Conservation (phyloP, 148 eudicot genomes). For the Silene uniflora region DNA sequence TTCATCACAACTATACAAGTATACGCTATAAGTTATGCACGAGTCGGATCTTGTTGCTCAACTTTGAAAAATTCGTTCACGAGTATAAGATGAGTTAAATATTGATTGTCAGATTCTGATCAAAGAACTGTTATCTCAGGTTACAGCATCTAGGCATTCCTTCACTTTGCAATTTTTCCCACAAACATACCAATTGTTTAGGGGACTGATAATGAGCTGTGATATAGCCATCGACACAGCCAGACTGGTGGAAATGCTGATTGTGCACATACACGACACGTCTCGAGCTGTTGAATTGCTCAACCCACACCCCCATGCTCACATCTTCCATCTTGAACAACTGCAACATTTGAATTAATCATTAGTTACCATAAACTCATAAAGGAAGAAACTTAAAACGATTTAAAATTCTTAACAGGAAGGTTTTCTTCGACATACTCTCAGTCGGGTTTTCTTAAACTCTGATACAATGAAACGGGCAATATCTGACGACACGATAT, state of each 20-base stretch:
- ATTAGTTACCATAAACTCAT: neutral
- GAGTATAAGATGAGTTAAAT: conserved; percentile 3
- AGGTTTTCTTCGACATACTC: conserved; percentile 36
- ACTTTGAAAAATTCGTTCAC: conserved; percentile 9
- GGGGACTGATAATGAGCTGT: conserved; percentile 93
- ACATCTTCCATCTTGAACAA: conserved; percentile 96
- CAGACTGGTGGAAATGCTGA: conserved; percentile 61
- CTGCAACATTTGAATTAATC: conserved; percentile 31
- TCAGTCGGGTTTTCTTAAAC: conserved; percentile 53
- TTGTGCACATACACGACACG: conserved; percentile 66
- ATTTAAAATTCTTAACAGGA: neutral
- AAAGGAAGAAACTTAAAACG: neutral
- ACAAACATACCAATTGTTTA: conserved; percentile 62
- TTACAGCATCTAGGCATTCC: conserved; percentile 66
- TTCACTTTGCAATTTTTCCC: conserved; percentile 37
- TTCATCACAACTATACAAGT: conserved; percentile 27
- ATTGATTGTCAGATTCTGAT: neutral
- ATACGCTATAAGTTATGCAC: conserved; percentile 21
- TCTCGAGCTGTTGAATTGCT: conserved; percentile 54
- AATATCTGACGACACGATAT: conserved; percentile 61
- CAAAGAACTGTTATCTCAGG: conserved; percentile 39
- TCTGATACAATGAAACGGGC: conserved; percentile 52
- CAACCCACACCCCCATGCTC: conserved; percentile 96
- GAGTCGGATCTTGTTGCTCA: conserved; percentile 14
- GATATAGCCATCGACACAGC: conserved; percentile 59